A percentile compares a stretch with the other conserved stretches of the same genome.
phyloP scores from a whole-genome alignment of 1,139 yeast species.

The Hansenula sp. region DNA sequence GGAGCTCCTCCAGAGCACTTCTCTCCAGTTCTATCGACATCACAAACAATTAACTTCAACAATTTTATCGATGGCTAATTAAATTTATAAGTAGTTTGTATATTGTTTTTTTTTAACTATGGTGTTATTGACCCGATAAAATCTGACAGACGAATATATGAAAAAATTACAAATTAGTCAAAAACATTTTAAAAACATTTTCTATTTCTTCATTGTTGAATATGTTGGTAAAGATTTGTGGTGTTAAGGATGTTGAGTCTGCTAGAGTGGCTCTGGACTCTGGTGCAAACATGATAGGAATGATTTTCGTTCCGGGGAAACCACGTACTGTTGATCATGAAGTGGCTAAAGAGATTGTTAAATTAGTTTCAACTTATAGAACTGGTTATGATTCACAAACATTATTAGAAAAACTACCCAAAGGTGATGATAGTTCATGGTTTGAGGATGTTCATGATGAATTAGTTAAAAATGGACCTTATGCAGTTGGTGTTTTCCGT shows the following conservation, averaged over 20 bases:
- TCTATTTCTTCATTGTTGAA: too few species aligned
- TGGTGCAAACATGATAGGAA: slow-evolving; percentile 79
- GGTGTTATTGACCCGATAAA: background rate
- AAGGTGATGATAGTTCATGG: slow-evolving; percentile 7
- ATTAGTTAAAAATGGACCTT: slow-evolving; percentile 56
- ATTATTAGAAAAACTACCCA: slow-evolving; percentile 5
- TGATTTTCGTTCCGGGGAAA: slow-evolving; percentile 81
- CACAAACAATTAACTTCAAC: background rate
- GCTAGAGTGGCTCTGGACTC: slow-evolving; percentile 62
- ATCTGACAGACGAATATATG: background rate
- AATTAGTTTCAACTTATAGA: slow-evolving; percentile 25
- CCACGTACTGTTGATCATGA: slow-evolving; percentile 59
- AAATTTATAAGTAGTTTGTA: background rate
- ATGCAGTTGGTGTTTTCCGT: slow-evolving; percentile 84
- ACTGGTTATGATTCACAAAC: slow-evolving; percentile 16
- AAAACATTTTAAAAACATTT: too few species aligned
- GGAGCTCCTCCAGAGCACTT: slow-evolving; percentile 44
- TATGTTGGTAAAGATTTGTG: slow-evolving; percentile 67
- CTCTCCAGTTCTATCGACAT: slow-evolving; percentile 33
- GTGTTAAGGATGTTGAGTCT: slow-evolving; percentile 62
- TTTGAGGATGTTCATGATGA: slow-evolving; percentile 5
- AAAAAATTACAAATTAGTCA: too few species aligned
- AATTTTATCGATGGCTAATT: too few species aligned
- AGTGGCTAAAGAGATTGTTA: slow-evolving; percentile 52
- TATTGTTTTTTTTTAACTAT: background rate